phyloP scores from a whole-genome alignment of 2,329 filamentous ascomycete species.

The Podosphaera xanthii region DNA sequence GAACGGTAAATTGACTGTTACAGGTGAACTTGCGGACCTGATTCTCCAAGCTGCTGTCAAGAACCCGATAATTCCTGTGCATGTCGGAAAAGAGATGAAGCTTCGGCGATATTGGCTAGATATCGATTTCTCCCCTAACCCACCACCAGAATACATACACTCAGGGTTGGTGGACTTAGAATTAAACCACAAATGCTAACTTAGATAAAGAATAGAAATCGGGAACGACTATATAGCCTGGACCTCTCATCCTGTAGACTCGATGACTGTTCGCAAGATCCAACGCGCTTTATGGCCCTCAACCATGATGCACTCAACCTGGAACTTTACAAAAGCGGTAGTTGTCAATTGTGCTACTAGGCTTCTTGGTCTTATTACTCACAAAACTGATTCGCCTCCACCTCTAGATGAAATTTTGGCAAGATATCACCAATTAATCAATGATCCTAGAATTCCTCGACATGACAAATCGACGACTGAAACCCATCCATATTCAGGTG shows the following conservation, averaged over 20 bases:
- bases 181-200: not conserved
- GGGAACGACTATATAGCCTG: slow-evolving; percentile 26
- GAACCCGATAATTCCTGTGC: slow-evolving; percentile 21
- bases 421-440: slow-evolving; percentile 8
- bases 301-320: slow-evolving; percentile 26
- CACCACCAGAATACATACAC: slow-evolving; percentile 35
- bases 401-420: slow-evolving; percentile 11
- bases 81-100: slow-evolving; percentile 25
- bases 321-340: slow-evolving; percentile 27
- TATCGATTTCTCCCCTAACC: slow-evolving; percentile 32
- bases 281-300: slow-evolving; percentile 30
- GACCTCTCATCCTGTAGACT: slow-evolving; percentile 26
- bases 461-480: slow-evolving; percentile 6
- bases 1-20: slow-evolving; percentile 23
- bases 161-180: slow-evolving; percentile 27
- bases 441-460: slow-evolving; percentile 5
- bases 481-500: slow-evolving; percentile 1
- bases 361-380: slow-evolving; percentile 25
- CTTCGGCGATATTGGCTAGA: slow-evolving; percentile 34
- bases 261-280: slow-evolving; percentile 22
- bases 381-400: slow-evolving; percentile 14
- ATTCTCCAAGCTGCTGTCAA: slow-evolving; percentile 21
- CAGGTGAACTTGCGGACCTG: slow-evolving; percentile 24
- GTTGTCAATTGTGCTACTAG: slow-evolving; percentile 20
- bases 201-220: slow-evolving; percentile 23